phyloP scores from a whole-genome alignment of 345 rosid genomes.

The Hibiscus syriacus region DNA sequence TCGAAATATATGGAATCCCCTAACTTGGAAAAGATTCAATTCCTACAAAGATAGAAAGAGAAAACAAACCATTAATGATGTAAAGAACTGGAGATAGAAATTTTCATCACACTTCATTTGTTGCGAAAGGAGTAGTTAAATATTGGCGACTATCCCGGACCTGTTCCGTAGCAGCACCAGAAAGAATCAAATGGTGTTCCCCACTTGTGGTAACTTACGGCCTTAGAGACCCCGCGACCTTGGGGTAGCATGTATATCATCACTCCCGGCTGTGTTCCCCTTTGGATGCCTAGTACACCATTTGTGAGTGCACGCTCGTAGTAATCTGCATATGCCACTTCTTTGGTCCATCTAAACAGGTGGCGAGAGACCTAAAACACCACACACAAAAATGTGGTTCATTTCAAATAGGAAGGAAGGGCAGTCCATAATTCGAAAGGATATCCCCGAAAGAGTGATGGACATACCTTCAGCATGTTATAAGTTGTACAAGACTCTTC shows the following conservation, averaged over 20 bases:
- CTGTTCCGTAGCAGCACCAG: slow-evolving; percentile 99
- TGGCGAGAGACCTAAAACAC: slow-evolving; percentile 68
- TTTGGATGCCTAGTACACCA: slow-evolving; percentile 84
- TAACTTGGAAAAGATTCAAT: slow-evolving; percentile 88
- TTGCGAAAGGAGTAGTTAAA: background rate
- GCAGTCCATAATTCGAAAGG: background rate
- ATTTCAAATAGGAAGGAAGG: background rate
- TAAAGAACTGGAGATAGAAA: background rate
- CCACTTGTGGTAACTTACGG: slow-evolving; percentile 71
- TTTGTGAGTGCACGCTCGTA: slow-evolving; percentile 87
- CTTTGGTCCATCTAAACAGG: slow-evolving; percentile 90
- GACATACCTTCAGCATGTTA: slow-evolving; percentile 83
- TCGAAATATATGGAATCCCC: slow-evolving; percentile 94
- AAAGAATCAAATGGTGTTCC: slow-evolving; percentile 59
- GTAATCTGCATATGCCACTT: slow-evolving; percentile 78
- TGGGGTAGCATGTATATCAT: slow-evolving; percentile 98
- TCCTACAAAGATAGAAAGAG: slow-evolving; percentile 36
- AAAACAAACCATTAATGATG: background rate
- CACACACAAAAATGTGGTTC: background rate
- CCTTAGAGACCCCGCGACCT: slow-evolving; percentile 69
- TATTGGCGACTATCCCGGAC: slow-evolving; percentile 21
- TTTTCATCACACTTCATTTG: background rate
- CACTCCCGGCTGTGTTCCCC: slow-evolving; percentile 81
- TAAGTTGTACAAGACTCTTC: slow-evolving; percentile 96
- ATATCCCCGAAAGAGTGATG: background rate